Conservation (phyloP, 169 alveolate genomes). For the Plasmodium relictum region DNA sequence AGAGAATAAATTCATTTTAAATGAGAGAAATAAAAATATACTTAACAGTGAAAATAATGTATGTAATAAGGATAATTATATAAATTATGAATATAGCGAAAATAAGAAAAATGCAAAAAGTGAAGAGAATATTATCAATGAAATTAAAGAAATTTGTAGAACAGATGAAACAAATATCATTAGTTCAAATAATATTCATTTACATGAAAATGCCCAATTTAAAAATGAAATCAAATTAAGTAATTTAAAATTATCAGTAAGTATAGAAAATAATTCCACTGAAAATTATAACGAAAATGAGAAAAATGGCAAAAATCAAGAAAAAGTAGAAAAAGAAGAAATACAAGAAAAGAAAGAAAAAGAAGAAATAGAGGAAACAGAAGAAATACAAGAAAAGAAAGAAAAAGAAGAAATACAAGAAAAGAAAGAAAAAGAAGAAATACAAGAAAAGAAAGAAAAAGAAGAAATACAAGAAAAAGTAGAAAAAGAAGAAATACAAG, state of each 20-base stretch:
- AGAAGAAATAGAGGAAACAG: neutral
- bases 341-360: neutral
- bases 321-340: too few species aligned
- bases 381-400: neutral
- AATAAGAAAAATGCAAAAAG: neutral
- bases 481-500: neutral
- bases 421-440: neutral
- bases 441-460: neutral
- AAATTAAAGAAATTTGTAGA: neutral
- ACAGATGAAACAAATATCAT: neutral
- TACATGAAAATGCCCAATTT: neutral
- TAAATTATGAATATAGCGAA: neutral
- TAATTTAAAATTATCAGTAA: neutral
- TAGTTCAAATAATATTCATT: too few species aligned
- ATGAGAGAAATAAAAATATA: neutral
- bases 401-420: neutral
- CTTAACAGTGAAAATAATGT: neutral
- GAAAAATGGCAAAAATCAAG: too few species aligned
- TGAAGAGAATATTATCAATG: neutral
- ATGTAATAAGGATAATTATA: neutral
- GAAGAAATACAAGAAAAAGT: neutral
- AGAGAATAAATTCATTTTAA: neutral
- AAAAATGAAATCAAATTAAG: conserved; percentile 11
- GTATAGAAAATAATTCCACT: neutral
- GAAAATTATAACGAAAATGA: neutral